Conservation (phyloP, 257 asterid species). For the Nicotiana knightiana region DNA sequence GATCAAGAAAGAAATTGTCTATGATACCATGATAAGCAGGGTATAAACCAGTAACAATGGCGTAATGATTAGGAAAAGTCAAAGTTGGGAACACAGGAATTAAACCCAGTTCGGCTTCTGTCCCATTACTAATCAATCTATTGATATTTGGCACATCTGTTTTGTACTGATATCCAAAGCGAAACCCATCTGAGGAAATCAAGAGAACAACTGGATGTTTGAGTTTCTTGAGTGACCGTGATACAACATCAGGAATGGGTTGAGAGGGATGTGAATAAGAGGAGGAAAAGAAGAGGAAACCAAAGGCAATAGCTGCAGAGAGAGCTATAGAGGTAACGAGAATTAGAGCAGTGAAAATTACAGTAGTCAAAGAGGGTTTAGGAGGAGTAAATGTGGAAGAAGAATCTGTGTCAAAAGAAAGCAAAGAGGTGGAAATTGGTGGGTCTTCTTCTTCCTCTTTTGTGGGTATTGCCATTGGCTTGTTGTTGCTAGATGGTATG, state of each 20-base stretch:
- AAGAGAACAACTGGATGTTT: constrained; percentile 48
- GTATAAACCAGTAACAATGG: constrained; percentile 72
- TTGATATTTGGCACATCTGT: constrained; percentile 47
- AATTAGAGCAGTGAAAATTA: constrained; percentile 28
- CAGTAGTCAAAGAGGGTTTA: constrained; percentile 3
- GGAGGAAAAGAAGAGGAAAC: constrained; percentile 38
- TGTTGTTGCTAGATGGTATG: constrained; percentile 16
- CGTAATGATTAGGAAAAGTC: constrained; percentile 71
- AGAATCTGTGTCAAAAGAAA: constrained; percentile 27
- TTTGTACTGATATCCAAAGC: constrained; percentile 72
- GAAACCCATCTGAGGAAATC: constrained; percentile 65
- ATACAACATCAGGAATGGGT: constrained; percentile 23
- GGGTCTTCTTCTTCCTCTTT: constrained; percentile 29
- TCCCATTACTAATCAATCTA: constrained; percentile 47
- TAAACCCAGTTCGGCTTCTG: constrained; percentile 56
- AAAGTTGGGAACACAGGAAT: constrained; percentile 69
- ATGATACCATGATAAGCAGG: constrained; percentile 67
- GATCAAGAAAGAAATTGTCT: constrained; percentile 56
- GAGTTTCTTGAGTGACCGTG: constrained; percentile 45
- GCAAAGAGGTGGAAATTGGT: constrained; percentile 26
- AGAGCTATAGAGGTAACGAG: constrained; percentile 36
- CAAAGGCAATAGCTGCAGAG: constrained; percentile 46
- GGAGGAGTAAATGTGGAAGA: constrained; percentile 14
- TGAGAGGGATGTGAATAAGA: constrained; percentile 3
- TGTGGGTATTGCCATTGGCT: not conserved